phyloP scores from a whole-genome alignment of 768 basidiomycete genomes.

The Naganishia antarctica region DNA sequence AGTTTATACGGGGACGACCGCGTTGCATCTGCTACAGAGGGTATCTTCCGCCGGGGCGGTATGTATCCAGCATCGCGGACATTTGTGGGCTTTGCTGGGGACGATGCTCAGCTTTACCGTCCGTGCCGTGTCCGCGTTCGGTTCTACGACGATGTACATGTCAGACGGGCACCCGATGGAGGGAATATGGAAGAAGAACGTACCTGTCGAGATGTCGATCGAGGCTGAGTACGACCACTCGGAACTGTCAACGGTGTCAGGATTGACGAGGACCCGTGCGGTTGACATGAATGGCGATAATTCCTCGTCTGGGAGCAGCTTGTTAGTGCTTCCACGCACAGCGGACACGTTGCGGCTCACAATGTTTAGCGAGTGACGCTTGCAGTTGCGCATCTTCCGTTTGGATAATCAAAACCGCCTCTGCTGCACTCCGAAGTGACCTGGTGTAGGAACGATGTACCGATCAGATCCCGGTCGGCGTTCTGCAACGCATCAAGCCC shows the following conservation, averaged over 20 bases:
- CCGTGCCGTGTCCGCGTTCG: neutral
- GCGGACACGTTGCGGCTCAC: neutral
- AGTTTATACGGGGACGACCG: constrained; percentile 25
- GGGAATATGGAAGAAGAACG: too few species aligned
- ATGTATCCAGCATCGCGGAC: constrained; percentile 87
- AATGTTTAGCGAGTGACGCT: constrained; percentile 19
- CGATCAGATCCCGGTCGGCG: too few species aligned
- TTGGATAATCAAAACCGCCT: constrained; percentile 1
- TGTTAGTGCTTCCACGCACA: too few species aligned
- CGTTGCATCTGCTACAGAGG: constrained; percentile 66
- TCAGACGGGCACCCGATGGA: constrained; percentile 45
- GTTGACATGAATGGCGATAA: constrained; percentile 8
- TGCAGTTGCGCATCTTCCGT: neutral
- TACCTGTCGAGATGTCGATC: constrained; percentile 40
- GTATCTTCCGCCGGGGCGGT: constrained; percentile 55
- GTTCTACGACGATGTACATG: neutral
- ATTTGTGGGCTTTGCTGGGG: constrained; percentile 64
- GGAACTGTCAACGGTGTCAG: constrained; percentile 18
- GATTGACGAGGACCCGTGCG: constrained; percentile 33
- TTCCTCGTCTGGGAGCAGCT: neutral
- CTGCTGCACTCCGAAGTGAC: constrained; percentile 2
- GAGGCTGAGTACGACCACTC: constrained; percentile 34
- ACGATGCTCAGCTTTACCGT: constrained; percentile 29
- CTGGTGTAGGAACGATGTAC: neutral
- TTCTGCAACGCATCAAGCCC: neutral